Conservation (phyloP, 371 early-diverging fungal species). For the Mucor ambiguus region DNA sequence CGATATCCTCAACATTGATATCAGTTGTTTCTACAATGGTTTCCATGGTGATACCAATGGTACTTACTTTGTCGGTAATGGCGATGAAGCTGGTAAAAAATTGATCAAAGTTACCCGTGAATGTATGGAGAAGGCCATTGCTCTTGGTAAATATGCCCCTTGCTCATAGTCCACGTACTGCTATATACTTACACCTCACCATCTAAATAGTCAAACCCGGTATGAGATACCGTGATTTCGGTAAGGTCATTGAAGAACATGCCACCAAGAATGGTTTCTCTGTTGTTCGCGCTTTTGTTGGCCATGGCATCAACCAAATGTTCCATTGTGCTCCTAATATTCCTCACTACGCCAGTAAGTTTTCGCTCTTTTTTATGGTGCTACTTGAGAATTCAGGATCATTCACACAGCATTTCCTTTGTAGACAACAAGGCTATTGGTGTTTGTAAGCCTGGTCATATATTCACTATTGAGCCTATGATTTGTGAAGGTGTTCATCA, state of each 20-base stretch:
- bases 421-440: slow-evolving; percentile 92
- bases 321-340: slow-evolving; percentile 94
- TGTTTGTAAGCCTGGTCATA: slow-evolving; percentile 90
- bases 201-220: slow-evolving; percentile 79
- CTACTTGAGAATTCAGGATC: neutral
- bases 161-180: neutral
- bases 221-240: slow-evolving; percentile 88
- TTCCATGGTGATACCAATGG: slow-evolving; percentile 93
- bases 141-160: slow-evolving; percentile 58
- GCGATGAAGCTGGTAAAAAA: slow-evolving; percentile 71
- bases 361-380: neutral
- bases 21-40: slow-evolving; percentile 85
- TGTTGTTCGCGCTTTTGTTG: slow-evolving; percentile 93
- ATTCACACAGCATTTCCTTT: neutral
- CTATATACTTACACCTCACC: slow-evolving; percentile 5
- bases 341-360: slow-evolving; percentile 88
- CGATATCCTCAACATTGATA: slow-evolving; percentile 93
- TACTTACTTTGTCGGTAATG: slow-evolving; percentile 86
- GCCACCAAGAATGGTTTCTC: slow-evolving; percentile 87
- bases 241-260: slow-evolving; percentile 87
- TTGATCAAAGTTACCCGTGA: slow-evolving; percentile 78
- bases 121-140: slow-evolving; percentile 89
- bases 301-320: slow-evolving; percentile 90
- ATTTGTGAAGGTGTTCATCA: slow-evolving; percentile 79
- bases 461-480: slow-evolving; percentile 98